Evolutionary conservation across 2,329 filamentous ascomycete genomes (phyloP).

Genomic region (Xylaria sp.): DNA sequence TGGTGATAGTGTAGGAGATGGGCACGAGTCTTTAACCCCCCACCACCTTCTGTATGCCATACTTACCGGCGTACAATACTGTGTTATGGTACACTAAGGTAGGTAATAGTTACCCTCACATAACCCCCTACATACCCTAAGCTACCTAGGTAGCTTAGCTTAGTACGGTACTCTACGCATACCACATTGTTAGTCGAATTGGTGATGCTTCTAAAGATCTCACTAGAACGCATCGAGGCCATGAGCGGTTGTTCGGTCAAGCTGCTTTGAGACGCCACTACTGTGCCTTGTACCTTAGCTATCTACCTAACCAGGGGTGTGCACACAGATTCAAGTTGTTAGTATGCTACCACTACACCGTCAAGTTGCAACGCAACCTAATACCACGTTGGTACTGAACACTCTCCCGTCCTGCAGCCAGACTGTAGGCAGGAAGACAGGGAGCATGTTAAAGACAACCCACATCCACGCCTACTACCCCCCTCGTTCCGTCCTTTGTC

Average conservation of each 20-base stretch:
- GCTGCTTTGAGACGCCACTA: neutral
- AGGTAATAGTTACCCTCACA: neutral
- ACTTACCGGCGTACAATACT: neutral
- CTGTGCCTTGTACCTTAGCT: neutral
- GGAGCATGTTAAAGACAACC: conserved; percentile 10
- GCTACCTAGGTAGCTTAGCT: too few relatives aligned
- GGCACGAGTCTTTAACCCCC: neutral
- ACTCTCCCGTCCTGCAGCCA: conserved; percentile 12
- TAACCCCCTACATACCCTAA: neutral
- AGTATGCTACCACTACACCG: neutral
- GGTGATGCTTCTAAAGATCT: neutral
- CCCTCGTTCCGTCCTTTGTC: neutral
- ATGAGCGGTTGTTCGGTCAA: neutral
- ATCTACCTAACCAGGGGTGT: neutral
- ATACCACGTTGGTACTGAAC: conserved; percentile 10
- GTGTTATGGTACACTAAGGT: neutral
- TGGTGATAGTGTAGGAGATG: neutral
- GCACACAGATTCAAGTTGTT: neutral
- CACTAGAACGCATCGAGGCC: neutral
- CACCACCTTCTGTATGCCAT: too few relatives aligned
- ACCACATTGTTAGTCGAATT: neutral
- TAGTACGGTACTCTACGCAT: neutral
- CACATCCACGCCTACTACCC: conserved; percentile 6
- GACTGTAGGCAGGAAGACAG: conserved; percentile 5
- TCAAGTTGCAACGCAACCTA: conserved; percentile 6